These are phyloP conservation scores for Taiozyma sp. DNA, from an alignment of 1,139 yeast species.

Conservation along the genomic window DNA sequence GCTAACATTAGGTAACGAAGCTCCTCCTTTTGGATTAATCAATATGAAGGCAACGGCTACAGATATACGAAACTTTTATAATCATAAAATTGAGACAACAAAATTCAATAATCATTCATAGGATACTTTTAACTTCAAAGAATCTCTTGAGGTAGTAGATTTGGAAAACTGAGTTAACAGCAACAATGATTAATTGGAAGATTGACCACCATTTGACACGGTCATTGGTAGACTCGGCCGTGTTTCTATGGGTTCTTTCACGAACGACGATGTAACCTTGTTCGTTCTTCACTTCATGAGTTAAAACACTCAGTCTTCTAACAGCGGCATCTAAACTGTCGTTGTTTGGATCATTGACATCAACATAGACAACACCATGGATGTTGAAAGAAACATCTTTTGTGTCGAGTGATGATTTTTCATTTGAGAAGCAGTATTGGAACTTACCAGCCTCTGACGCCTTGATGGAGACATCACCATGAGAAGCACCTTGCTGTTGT, in stretches of 20 bases:
- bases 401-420: conserved; percentile 63
- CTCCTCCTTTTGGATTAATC: no score
- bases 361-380: conserved; percentile 88
- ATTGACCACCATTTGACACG: conserved; percentile 98
- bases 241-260: conserved; percentile 96
- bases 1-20: no score
- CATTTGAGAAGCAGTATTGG: conserved; percentile 90
- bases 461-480: conserved; percentile 72
- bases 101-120: not conserved
- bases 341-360: conserved; percentile 74
- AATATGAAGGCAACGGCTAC: not conserved
- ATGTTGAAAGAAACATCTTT: conserved; percentile 95
- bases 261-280: conserved; percentile 90
- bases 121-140: conserved; percentile 86
- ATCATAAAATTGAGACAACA: not conserved
- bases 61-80: not conserved
- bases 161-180: conserved; percentile 85
- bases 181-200: conserved; percentile 84
- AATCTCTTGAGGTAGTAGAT: conserved; percentile 90
- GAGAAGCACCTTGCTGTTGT: conserved; percentile 55
- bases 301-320: conserved; percentile 66
- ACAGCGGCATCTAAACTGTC: conserved; percentile 87
- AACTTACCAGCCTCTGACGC: conserved; percentile 71
- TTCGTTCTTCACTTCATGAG: conserved; percentile 87
- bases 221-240: conserved; percentile 95